Evolutionary conservation across 108 stramenopile genomes (phyloP).

Genomic region (Seminavis robusta): DNA sequence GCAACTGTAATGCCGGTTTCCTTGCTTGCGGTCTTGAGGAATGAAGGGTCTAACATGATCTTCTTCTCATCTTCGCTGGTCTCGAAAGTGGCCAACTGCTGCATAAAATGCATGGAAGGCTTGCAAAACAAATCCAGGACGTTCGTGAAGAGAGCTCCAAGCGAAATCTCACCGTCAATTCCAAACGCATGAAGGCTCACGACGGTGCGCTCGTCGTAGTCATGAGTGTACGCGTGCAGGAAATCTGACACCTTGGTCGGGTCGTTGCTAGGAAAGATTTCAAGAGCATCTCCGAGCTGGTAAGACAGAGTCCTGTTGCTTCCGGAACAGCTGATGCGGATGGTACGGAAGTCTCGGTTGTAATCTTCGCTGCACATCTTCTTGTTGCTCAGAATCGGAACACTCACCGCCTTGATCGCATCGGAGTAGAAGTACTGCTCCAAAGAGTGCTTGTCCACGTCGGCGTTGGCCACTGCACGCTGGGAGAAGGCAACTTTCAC

Average conservation of each 20-base stretch:
- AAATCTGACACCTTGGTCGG: conserved; percentile 40
- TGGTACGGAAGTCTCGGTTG: conserved; percentile 59
- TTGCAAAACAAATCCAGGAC: conserved; percentile 71
- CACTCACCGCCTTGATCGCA: conserved; percentile 20
- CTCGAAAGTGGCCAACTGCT: conserved; percentile 62
- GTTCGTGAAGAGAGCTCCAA: conserved; percentile 49
- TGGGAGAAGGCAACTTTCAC: conserved; percentile 40
- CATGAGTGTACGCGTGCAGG: conserved; percentile 47
- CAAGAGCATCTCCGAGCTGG: conserved; percentile 65
- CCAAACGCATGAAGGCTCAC: conserved; percentile 53
- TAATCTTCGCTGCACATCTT: conserved; percentile 44
- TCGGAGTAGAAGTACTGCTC: conserved; percentile 35
- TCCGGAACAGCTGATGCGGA: conserved; percentile 48
- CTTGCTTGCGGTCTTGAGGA: conserved; percentile 27
- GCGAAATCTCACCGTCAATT: conserved; percentile 41
- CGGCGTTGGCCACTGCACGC: conserved; percentile 28
- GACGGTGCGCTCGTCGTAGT: conserved; percentile 53
- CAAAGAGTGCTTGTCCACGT: conserved; percentile 32
- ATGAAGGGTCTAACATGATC: conserved; percentile 33
- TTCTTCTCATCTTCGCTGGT: conserved; percentile 41
- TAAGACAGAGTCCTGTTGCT: conserved; percentile 36
- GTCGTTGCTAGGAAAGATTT: conserved; percentile 64
- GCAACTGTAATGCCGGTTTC: conserved; percentile 48
- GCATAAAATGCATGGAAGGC: conserved; percentile 54
- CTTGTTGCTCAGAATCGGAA: conserved; percentile 23